Evolutionary conservation across 495 filamentous ascomycete species (phyloP).

Genomic region (Apodospora peruviana): DNA sequence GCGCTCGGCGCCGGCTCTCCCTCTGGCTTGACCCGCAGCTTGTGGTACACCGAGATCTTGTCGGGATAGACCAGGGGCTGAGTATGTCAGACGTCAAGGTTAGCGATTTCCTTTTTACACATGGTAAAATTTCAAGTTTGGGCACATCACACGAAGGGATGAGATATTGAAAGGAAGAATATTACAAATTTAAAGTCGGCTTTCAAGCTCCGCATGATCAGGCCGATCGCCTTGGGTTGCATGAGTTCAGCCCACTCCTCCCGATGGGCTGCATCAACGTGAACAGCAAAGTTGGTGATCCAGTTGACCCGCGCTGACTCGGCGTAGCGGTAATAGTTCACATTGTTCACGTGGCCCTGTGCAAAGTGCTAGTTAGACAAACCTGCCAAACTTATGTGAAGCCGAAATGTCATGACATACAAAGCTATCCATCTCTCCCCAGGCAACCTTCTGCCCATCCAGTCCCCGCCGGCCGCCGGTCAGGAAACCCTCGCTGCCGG

Average conservation of each 20-base stretch:
- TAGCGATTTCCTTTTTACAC: background rate
- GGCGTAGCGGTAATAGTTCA: constrained; percentile 77
- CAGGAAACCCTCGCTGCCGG: constrained; percentile 77
- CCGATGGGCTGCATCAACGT: constrained; percentile 61
- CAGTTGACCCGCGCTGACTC: constrained; percentile 83
- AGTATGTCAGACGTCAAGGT: background rate
- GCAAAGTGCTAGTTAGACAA: background rate
- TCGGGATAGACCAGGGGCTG: constrained; percentile 90
- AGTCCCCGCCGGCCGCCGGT: constrained; percentile 61
- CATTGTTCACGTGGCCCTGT: constrained; percentile 71
- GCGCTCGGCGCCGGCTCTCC: constrained; percentile 20
- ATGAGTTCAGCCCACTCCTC: constrained; percentile 66
- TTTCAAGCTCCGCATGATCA: constrained; percentile 78
- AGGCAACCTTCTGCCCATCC: constrained; percentile 68
- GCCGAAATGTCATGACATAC: constrained; percentile 26
- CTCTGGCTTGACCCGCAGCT: constrained; percentile 47
- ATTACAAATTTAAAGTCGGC: constrained; percentile 87
- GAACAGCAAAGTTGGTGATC: constrained; percentile 66
- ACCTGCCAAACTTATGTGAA: background rate
- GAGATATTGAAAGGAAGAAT: background rate
- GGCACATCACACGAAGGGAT: background rate
- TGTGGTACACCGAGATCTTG: constrained; percentile 83
- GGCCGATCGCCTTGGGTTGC: constrained; percentile 57
- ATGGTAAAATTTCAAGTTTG: background rate
- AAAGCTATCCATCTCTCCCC: constrained; percentile 80